Base-by-base conservation (phyloP, 1,139 yeast species). In the Debaryomyces singareniensis region DNA sequence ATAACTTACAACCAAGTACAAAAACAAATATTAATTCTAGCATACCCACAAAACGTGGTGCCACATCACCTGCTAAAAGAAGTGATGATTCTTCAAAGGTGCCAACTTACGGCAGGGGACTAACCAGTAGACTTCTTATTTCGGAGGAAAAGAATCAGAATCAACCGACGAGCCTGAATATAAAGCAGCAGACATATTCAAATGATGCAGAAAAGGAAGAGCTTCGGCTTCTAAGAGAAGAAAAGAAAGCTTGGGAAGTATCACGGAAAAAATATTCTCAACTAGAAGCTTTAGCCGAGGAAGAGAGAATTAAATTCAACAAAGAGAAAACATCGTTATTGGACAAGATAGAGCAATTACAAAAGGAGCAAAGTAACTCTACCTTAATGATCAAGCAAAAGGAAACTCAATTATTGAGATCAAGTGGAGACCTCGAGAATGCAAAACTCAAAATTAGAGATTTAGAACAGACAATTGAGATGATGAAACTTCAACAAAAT, bases 21-120 rank as follows among this genome's bases (percentile, higher is more conserved):
- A 18, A 18, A n/a, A 18, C 21, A 7, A n/a, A 18, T 18, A 13
- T 31, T 6, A 16, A 6, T 13, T 31, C 34, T 5, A 40, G 53
- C 2, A 59, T 79, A 11, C 87, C 86, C 2, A 61, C 81, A 2
- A 80, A 80, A 42, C 61, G 89, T 39, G 65, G 71, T 0, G 82
- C 86, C 0, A 61, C 82, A 0, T 78, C 86, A 0, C 87, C 87
- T 1, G 67, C 75, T 16, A 78, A 76, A 41, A 55, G 72, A 16
- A 51, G 53, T 25, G 53, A 53, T 29, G 50, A 51, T 30, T 37
- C 43, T 3, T 43, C 51, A 5, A 59, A 59, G 36, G 50, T 50
- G 2, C 39, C 59, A 0, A 48, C 61, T 9, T 47, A 43, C 31
- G 60, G 64, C 1, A 49, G 68, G 29, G 58, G 68, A 5, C 48